These are phyloP conservation scores for Sporothrix pseudoabietina DNA, from an alignment of 2,329 filamentous ascomycete genomes.

Conservation along the genomic window DNA sequence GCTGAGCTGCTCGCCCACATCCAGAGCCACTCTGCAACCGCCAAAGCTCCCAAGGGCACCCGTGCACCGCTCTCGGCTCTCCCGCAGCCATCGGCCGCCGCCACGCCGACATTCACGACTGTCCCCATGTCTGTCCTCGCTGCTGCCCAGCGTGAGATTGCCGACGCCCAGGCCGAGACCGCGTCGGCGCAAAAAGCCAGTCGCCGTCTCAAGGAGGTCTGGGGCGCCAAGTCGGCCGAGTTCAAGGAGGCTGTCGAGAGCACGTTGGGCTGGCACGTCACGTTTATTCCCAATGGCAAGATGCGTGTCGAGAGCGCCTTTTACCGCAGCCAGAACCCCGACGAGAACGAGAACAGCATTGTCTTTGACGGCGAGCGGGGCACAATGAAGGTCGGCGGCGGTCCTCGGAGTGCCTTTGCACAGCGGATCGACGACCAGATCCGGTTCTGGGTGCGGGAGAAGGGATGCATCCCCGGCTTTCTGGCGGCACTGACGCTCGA, in stretches of 20 bases:
- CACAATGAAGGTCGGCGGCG: constrained; percentile 97
- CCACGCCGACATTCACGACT: constrained; percentile 52
- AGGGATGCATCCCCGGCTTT: constrained; percentile 92
- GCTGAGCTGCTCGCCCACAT: constrained; percentile 76
- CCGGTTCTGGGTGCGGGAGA: constrained; percentile 92
- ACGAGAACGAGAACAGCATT: constrained; percentile 72
- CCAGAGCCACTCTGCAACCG: constrained; percentile 42
- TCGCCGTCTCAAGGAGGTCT: constrained; percentile 82
- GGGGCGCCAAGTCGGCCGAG: constrained; percentile 85
- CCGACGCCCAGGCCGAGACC: constrained; percentile 68
- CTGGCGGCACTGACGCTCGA: constrained; percentile 87
- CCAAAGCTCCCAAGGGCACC: no score
- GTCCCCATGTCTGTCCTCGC: constrained; percentile 78
- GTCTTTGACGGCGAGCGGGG: constrained; percentile 92
- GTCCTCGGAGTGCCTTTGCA: constrained; percentile 83
- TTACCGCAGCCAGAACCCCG: constrained; percentile 64
- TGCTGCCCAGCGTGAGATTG: constrained; percentile 73
- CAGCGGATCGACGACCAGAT: constrained; percentile 81
- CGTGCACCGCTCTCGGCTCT: background rate
- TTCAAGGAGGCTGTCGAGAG: constrained; percentile 94
- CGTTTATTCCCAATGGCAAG: constrained; percentile 96
- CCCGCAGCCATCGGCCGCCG: constrained; percentile 34
- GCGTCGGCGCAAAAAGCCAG: constrained; percentile 80
- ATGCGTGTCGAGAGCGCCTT: constrained; percentile 89
- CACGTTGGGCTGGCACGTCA: constrained; percentile 89